Evolutionary conservation across 208 protist genomes (phyloP).

Genomic region (Trypanosoma caninum): DNA sequence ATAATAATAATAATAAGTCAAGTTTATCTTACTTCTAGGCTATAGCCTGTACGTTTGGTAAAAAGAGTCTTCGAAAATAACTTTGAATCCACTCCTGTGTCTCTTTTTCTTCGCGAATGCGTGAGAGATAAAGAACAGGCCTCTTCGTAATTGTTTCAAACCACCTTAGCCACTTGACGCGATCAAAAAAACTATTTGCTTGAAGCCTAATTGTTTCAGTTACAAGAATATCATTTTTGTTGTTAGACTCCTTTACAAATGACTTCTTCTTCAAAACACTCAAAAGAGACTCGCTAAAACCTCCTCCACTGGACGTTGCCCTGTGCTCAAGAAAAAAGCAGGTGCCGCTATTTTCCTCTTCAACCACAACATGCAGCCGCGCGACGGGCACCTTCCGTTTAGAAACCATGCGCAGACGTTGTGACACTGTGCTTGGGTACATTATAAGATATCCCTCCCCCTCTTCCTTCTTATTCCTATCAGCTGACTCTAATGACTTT

Average conservation of each 20-base stretch:
- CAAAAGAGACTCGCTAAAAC: conserved; percentile 14
- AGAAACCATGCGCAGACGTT: conserved; percentile 13
- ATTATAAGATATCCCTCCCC: conserved; percentile 18
- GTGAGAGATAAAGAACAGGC: conserved; percentile 33
- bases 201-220: conserved; percentile 33
- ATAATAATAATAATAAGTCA: no score
- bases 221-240: conserved; percentile 11
- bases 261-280: conserved; percentile 5
- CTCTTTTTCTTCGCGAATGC: conserved; percentile 17
- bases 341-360: conserved; percentile 21
- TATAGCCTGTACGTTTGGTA: no score
- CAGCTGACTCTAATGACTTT: neutral
- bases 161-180: conserved; percentile 45
- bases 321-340: conserved; percentile 21
- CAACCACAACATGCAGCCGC: conserved; percentile 18
- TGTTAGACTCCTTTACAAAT: neutral
- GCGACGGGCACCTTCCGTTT: conserved; percentile 13
- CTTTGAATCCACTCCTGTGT: neutral
- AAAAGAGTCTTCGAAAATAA: no score
- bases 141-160: conserved; percentile 31
- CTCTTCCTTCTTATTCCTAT: neutral
- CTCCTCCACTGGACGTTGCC: neutral
- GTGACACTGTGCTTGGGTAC: conserved; percentile 16
- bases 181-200: conserved; percentile 27
- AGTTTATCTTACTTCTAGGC: no score